Evolutionary conservation across 2,329 filamentous ascomycete genomes (phyloP).

Genomic region (Akanthomyces lecanii): DNA sequence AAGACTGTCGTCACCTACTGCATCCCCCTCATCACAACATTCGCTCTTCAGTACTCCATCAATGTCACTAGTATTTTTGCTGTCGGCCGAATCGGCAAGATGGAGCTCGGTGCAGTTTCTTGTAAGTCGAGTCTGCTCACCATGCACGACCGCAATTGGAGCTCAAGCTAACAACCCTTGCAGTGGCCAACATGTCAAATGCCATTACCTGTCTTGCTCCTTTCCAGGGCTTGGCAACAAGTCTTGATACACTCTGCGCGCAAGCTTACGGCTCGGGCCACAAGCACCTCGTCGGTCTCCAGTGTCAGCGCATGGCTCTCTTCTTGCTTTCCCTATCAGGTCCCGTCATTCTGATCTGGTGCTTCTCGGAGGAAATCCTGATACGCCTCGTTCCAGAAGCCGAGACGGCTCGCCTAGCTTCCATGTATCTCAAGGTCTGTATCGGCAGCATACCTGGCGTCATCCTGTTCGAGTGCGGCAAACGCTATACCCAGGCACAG

Average conservation of each 20-base stretch:
- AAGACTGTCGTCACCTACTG: conserved; percentile 74
- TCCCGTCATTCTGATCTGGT: conserved; percentile 70
- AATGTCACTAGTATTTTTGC: conserved; percentile 79
- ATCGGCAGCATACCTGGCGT: conserved; percentile 72
- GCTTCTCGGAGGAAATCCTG: conserved; percentile 63
- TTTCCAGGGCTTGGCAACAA: conserved; percentile 82
- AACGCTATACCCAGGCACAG: conserved; percentile 79
- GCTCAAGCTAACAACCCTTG: neutral
- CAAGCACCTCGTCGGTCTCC: conserved; percentile 80
- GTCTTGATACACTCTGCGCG: conserved; percentile 85
- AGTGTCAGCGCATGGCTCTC: conserved; percentile 75
- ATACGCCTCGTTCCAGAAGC: conserved; percentile 38
- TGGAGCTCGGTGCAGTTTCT: conserved; percentile 45
- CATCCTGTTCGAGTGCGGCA: conserved; percentile 71
- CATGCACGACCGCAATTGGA: no score
- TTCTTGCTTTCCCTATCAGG: conserved; percentile 70
- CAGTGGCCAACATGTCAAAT: conserved; percentile 65
- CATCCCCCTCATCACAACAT: conserved; percentile 65
- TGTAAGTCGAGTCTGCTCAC: conserved; percentile 26
- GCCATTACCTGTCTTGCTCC: conserved; percentile 75
- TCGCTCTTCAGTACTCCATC: conserved; percentile 76
- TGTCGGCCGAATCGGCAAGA: conserved; percentile 69
- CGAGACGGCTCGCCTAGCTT: conserved; percentile 65
- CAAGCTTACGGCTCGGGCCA: conserved; percentile 92
- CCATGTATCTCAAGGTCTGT: conserved; percentile 67